Percentiles rank a stretch among this genome's conserved stretches.
Evolutionary conservation across 2,329 filamentous ascomycete species (phyloP).

Genomic region (Claviceps digitariae): DNA sequence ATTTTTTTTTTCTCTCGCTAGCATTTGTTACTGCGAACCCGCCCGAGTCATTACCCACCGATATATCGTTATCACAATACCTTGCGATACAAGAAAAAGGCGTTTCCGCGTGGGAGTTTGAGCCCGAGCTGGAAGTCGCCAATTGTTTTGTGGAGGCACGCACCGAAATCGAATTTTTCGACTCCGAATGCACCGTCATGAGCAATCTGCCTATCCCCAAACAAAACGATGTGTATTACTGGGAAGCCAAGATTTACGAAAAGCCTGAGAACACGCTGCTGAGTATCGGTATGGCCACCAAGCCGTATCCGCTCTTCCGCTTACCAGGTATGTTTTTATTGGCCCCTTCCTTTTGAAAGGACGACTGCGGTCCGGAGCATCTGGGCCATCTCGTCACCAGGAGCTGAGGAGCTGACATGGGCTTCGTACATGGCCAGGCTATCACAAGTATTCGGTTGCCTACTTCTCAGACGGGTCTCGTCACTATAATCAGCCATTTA

Average conservation of each 20-base stretch:
- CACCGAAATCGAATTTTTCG: conserved; percentile 98
- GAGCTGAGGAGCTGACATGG: not conserved
- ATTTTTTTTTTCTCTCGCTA: too few relatives aligned
- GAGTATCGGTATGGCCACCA: conserved; percentile 88
- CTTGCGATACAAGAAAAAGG: conserved; percentile 98
- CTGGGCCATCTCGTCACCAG: too few relatives aligned
- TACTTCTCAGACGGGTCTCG: conserved; percentile 81
- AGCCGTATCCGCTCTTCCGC: conserved; percentile 90
- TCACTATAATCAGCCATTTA: conserved; percentile 87
- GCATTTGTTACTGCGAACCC: conserved; percentile 91
- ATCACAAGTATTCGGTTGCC: conserved; percentile 82
- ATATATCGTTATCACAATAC: conserved; percentile 95
- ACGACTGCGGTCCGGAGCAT: too few relatives aligned
- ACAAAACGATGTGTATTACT: conserved; percentile 98
- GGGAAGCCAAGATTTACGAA: conserved; percentile 97
- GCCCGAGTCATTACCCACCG: conserved; percentile 86
- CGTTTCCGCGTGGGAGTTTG: conserved; percentile 99
- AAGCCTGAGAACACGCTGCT: conserved; percentile 82
- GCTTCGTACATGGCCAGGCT: conserved; percentile 35
- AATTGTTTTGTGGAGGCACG: conserved; percentile 96
- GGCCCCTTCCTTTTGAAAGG: not conserved
- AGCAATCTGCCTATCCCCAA: conserved; percentile 95
- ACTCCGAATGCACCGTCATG: conserved; percentile 93
- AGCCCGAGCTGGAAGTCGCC: conserved; percentile 95
- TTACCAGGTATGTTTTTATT: conserved; percentile 57